These are phyloP conservation scores for Schwanniomyces sp. DNA, from an alignment of 805 yeast genomes.

Conservation along the genomic window DNA sequence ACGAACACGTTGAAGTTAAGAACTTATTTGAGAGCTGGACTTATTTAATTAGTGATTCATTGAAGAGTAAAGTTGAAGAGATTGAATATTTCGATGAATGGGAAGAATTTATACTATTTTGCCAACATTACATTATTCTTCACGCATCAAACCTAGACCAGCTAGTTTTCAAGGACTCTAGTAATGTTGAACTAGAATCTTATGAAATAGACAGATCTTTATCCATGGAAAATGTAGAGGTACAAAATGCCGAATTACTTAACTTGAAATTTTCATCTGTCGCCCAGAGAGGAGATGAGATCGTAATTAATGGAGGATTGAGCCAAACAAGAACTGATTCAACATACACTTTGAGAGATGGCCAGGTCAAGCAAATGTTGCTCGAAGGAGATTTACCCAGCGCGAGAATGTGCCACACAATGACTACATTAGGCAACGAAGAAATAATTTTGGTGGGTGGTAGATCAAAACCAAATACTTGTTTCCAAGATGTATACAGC, in stretches of 20 bases:
- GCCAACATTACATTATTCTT: slow-evolving; percentile 70
- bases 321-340: slow-evolving; percentile 26
- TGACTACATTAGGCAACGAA: slow-evolving; percentile 29
- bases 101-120: slow-evolving; percentile 75
- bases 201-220: slow-evolving; percentile 1
- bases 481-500: slow-evolving; percentile 33
- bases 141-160: slow-evolving; percentile 54
- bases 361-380: background rate
- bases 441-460: slow-evolving; percentile 60
- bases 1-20: slow-evolving; percentile 46
- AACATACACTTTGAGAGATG: slow-evolving; percentile 17
- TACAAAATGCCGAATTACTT: slow-evolving; percentile 7
- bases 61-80: slow-evolving; percentile 40
- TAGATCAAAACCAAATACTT: slow-evolving; percentile 56
- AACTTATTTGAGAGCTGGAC: slow-evolving; percentile 64
- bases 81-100: slow-evolving; percentile 80
- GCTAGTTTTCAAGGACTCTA: slow-evolving; percentile 9
- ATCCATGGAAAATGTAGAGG: slow-evolving; percentile 1
- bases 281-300: slow-evolving; percentile 13
- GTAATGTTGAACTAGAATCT: background rate
- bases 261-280: slow-evolving; percentile 47
- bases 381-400: slow-evolving; percentile 35
- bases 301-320: slow-evolving; percentile 42
- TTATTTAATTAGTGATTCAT: slow-evolving; percentile 33
- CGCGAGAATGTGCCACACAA: slow-evolving; percentile 60